Evolutionary conservation across 1,284 basidiomycete species (phyloP).

Genomic region (Xanthoconium separans): DNA sequence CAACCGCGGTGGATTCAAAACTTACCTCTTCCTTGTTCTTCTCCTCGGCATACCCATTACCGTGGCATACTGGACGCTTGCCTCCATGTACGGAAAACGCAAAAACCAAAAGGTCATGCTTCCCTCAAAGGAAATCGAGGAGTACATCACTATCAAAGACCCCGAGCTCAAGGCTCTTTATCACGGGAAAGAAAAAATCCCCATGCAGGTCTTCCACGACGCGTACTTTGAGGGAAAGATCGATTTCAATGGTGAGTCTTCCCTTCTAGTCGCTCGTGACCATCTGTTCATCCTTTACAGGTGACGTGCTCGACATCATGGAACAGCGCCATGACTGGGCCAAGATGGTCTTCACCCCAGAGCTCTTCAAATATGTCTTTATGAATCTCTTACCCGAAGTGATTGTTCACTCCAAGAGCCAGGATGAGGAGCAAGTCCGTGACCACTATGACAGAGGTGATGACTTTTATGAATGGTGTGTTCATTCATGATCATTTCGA

Average conservation of each 20-base stretch:
- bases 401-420: slow-evolving; percentile 83
- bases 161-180: slow-evolving; percentile 77
- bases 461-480: slow-evolving; percentile 88
- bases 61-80: slow-evolving; percentile 88
- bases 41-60: slow-evolving; percentile 78
- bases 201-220: slow-evolving; percentile 98
- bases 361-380: slow-evolving; percentile 95
- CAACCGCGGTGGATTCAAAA: slow-evolving; percentile 77
- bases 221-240: slow-evolving; percentile 97
- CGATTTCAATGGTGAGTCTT: slow-evolving; percentile 78
- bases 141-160: slow-evolving; percentile 93
- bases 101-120: slow-evolving; percentile 86
- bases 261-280: slow-evolving; percentile 3
- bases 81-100: slow-evolving; percentile 80
- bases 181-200: slow-evolving; percentile 86
- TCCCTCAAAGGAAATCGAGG: slow-evolving; percentile 84
- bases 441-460: slow-evolving; percentile 97
- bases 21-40: slow-evolving; percentile 79
- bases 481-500: background rate
- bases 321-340: slow-evolving; percentile 97
- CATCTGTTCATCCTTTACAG: slow-evolving; percentile 40
- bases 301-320: slow-evolving; percentile 90
- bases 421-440: slow-evolving; percentile 95
- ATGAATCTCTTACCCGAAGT: slow-evolving; percentile 90
- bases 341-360: slow-evolving; percentile 81